Evolutionary conservation across 2,329 filamentous ascomycete species (phyloP).

Genomic region (Aspergillus aculeatus): DNA sequence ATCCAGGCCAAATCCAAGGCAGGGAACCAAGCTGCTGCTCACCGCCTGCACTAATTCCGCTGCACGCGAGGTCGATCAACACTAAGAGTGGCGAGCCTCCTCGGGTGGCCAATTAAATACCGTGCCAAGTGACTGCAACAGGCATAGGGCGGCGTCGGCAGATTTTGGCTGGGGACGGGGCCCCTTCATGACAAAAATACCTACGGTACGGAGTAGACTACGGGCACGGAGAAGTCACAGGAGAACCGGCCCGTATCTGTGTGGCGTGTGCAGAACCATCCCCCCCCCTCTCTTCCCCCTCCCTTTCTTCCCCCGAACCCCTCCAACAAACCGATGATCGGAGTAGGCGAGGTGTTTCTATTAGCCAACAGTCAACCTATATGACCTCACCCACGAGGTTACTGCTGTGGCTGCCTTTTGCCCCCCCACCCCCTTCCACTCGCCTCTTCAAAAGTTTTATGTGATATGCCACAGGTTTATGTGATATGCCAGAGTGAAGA

Average conservation of each 20-base stretch:
- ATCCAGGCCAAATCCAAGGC: slow-evolving; percentile 4
- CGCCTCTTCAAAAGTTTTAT: background rate
- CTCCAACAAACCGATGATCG: background rate
- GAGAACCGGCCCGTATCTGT: background rate
- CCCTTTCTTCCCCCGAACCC: background rate
- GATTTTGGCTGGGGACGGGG: background rate
- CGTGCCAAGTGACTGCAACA: background rate
- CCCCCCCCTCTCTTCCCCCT: background rate
- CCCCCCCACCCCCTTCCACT: background rate
- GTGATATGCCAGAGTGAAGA: background rate
- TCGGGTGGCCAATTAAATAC: background rate
- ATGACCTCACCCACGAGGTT: background rate
- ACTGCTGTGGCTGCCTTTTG: background rate
- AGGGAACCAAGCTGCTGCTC: background rate
- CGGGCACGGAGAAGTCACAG: background rate
- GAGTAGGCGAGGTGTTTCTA: background rate
- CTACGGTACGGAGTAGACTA: background rate
- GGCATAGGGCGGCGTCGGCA: background rate
- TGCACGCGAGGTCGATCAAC: slow-evolving; percentile 5
- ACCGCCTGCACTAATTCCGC: slow-evolving; percentile 4
- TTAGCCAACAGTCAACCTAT: background rate
- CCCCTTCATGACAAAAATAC: background rate
- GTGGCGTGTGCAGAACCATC: background rate
- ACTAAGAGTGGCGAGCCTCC: background rate
- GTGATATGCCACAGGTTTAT: background rate